phyloP scores from a whole-genome alignment of 495 filamentous ascomycete species.

The Saxispiralis lemnorum region DNA sequence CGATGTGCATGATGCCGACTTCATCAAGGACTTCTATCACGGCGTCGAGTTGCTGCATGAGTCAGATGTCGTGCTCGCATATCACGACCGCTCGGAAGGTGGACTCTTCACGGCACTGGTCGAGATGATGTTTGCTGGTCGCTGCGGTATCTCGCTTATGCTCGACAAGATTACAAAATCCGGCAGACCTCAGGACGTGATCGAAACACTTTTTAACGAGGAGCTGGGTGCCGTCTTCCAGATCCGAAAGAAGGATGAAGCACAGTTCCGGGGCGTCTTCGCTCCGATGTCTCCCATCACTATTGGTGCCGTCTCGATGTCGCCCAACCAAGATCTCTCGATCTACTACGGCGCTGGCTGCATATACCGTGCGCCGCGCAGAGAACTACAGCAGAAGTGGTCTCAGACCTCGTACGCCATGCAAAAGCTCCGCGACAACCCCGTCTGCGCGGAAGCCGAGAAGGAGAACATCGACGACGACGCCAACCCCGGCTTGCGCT shows the following conservation, averaged over 20 bases:
- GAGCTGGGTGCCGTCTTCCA: conserved; percentile 97
- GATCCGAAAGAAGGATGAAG: conserved; percentile 66
- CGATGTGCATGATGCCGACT: conserved; percentile 62
- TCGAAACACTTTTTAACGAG: conserved; percentile 79
- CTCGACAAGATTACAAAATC: conserved; percentile 51
- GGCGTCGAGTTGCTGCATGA: conserved; percentile 75
- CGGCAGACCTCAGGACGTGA: conserved; percentile 34
- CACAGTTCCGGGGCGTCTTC: conserved; percentile 73
- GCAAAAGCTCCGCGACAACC: conserved; percentile 80
- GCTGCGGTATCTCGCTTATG: conserved; percentile 74
- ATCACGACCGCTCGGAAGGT: conserved; percentile 88
- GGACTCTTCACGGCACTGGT: conserved; percentile 79
- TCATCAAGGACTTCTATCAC: conserved; percentile 83
- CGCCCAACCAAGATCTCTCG: conserved; percentile 60
- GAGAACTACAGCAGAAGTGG: conserved; percentile 76
- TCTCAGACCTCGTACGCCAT: conserved; percentile 73
- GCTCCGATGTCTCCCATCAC: conserved; percentile 35
- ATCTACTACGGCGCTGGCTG: conserved; percentile 51
- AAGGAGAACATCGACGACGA: conserved; percentile 60
- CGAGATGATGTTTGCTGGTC: conserved; percentile 97
- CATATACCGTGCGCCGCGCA: conserved; percentile 50
- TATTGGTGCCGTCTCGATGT: conserved; percentile 54
- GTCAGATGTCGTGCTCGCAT: conserved; percentile 72
- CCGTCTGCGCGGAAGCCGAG: conserved; percentile 71
- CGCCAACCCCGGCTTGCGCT: conserved; percentile 65